phyloP scores from a whole-genome alignment of 257 asterid species.

The Gardenia jasminoides region DNA sequence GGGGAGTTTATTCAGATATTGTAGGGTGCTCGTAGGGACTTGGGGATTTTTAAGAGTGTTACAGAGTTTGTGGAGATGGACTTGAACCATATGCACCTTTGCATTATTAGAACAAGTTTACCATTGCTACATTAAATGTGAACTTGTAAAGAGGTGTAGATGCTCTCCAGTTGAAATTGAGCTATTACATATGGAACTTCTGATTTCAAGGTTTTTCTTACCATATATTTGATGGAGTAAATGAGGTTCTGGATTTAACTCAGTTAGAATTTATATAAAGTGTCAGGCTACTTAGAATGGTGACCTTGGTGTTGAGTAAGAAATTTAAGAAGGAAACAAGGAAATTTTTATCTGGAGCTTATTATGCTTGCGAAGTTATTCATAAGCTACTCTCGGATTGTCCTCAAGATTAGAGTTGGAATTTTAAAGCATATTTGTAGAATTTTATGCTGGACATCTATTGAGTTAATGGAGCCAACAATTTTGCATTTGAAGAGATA shows the following conservation, averaged over 20 bases:
- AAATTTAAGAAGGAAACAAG: not conserved
- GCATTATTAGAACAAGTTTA: not conserved
- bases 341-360: not conserved
- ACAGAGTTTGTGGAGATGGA: not conserved
- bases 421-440: not conserved
- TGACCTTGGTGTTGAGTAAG: not conserved
- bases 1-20: not conserved
- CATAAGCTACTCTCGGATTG: not conserved
- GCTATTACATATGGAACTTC: not conserved
- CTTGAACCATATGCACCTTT: not conserved
- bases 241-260: constrained; percentile 1
- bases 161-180: constrained; percentile 6
- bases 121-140: not conserved
- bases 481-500: not conserved
- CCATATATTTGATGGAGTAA: not conserved
- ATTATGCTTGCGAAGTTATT: not conserved
- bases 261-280: not conserved
- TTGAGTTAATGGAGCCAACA: not conserved
- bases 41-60: not conserved
- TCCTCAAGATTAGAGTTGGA: not conserved
- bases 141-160: not conserved
- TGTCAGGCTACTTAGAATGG: not conserved
- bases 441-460: not conserved
- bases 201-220: not conserved
- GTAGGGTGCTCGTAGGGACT: not conserved